Base-by-base conservation (phyloP, 352 stramenopile genomes). In the Thraustochytrium sp. region DNA sequence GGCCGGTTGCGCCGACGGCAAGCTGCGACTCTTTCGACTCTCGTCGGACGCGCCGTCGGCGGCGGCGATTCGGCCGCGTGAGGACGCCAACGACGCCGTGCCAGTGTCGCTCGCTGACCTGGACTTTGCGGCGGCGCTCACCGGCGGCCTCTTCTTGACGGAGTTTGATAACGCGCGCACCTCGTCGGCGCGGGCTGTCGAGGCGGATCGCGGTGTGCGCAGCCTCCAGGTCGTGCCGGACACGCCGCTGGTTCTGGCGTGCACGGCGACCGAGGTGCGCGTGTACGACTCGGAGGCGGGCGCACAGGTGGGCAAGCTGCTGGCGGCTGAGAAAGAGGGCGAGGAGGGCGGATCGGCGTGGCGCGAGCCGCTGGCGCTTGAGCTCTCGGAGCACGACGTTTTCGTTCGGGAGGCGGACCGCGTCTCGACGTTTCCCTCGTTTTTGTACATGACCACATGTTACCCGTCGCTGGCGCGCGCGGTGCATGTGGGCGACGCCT, bases 281-380 rank as follows among this genome's bases (percentile, higher is more conserved):
- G 8, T 61, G 8, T 80, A 80, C 53, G 68, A 80, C 26, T 72
- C 63, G 46, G 68, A 80, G 68, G 68, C 46, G 23, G 48, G 53
- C 2, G 68, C 68, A 5, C 68, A 80, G 16, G 29, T 80, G 23
- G 68, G 68, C 1, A 13, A 4, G 4, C 53, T 80, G 0, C 23
- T 29, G 8, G 23, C 49, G 18, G 61, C 8, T 5, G n/a, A 13
- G 3, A 13, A 68, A 29, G 62, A 75, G 8, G 8, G 54, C 54
- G 8, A 63, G 21, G 54, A n/a, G 26, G 5, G 34, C 5, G 34
- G 54, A 34, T 75, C 49, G 23, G 26, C 5, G 0, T 9, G 9
- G n/a, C 36, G 62, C 34, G 62, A 44, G 9, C 34, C 23, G 23
- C 21, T 31, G 18, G 64, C 23, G 8, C n/a, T 26, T 44, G 48